phyloP scores from a whole-genome alignment of 1,139 yeast species.

The Blastobotrys arbuscula region DNA sequence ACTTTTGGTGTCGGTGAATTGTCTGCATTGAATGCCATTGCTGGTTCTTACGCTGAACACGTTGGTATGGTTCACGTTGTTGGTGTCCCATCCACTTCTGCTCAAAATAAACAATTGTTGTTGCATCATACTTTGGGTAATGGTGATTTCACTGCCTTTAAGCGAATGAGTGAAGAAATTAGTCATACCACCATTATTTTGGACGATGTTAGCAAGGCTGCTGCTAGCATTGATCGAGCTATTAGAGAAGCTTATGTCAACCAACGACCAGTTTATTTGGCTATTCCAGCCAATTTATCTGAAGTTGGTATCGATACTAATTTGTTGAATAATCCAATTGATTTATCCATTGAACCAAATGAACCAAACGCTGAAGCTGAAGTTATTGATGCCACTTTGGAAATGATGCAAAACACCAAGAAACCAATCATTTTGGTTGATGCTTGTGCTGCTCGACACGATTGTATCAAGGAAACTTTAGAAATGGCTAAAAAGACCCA shows the following conservation, averaged over 20 bases:
- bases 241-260: conserved; percentile 63
- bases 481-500: conserved; percentile 62
- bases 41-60: conserved; percentile 64
- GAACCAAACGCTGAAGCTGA: conserved; percentile 68
- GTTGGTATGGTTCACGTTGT: conserved; percentile 62
- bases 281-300: conserved; percentile 76
- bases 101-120: conserved; percentile 58
- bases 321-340: conserved; percentile 57
- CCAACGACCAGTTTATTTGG: conserved; percentile 82
- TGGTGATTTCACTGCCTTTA: conserved; percentile 77
- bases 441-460: conserved; percentile 82
- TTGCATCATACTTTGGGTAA: conserved; percentile 72
- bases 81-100: conserved; percentile 54
- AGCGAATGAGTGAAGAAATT: conserved; percentile 66
- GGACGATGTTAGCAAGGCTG: conserved; percentile 57
- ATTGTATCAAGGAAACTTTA: conserved; percentile 56
- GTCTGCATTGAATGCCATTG: conserved; percentile 59
- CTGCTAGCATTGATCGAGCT: conserved; percentile 65
- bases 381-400: conserved; percentile 53
- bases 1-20: conserved; percentile 74
- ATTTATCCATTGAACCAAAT: conserved; percentile 55
- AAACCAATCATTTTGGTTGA: conserved; percentile 76
- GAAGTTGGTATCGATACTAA: conserved; percentile 55
- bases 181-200: conserved; percentile 61
- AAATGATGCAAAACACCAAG: conserved; percentile 49